These are phyloP conservation scores for Thalassiosira mediterranea DNA, from an alignment of 352 stramenopile species.

Conservation along the genomic window DNA sequence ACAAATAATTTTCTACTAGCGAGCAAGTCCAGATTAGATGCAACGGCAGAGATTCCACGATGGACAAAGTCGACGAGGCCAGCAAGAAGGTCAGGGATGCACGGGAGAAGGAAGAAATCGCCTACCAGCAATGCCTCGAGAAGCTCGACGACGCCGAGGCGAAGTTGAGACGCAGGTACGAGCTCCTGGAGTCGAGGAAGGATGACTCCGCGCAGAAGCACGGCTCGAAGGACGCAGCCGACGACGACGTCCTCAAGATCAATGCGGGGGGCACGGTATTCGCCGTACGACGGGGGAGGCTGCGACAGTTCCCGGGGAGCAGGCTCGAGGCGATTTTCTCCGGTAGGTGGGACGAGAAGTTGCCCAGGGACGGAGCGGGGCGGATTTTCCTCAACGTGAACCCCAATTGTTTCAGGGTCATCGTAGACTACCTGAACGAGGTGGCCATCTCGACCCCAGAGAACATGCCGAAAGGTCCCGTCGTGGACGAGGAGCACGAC, in stretches of 20 bases:
- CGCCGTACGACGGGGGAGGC: background rate
- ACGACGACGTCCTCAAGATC: slow-evolving; percentile 12
- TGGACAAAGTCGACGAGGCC: background rate
- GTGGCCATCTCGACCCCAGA: background rate
- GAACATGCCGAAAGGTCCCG: background rate
- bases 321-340: slow-evolving; percentile 21
- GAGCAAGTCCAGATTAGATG: too few relatives aligned
- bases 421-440: slow-evolving; percentile 27
- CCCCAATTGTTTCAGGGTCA: slow-evolving; percentile 5
- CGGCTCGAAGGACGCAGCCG: background rate
- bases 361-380: slow-evolving; percentile 6
- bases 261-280: slow-evolving; percentile 17
- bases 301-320: slow-evolving; percentile 7
- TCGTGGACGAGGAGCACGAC: slow-evolving; percentile 12
- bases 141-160: background rate
- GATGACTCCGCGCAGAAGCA: background rate
- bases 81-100: background rate
- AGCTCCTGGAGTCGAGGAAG: slow-evolving; percentile 11
- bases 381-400: slow-evolving; percentile 19
- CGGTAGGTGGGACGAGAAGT: slow-evolving; percentile 11
- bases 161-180: background rate
- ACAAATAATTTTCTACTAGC: too few relatives aligned
- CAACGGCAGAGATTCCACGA: too few relatives aligned
- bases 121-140: background rate
- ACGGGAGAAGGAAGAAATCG: background rate